Evolutionary conservation across 768 basidiomycete species (phyloP).

Genomic region (Boletus subparvulus): DNA sequence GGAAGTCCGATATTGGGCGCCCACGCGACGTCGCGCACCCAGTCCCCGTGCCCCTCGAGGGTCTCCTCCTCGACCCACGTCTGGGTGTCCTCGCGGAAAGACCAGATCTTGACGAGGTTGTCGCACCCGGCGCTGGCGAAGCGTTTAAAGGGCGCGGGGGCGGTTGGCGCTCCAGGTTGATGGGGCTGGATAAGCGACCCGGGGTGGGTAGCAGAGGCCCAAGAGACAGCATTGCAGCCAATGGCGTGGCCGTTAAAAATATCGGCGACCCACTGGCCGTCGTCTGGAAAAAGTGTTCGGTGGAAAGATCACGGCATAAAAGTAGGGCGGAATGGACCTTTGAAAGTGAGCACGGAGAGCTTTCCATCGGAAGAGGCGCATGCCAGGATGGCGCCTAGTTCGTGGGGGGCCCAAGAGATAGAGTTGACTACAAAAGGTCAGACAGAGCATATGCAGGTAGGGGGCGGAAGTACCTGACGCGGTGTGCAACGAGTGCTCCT

Average conservation of each 20-base stretch:
- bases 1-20: conserved; percentile 96
- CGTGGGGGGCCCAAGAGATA: conserved; percentile 98
- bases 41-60: conserved; percentile 91
- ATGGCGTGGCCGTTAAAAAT: conserved; percentile 90
- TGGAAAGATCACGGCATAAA: not conserved
- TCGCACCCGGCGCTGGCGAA: conserved; percentile 97
- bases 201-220: conserved; percentile 90
- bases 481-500: conserved; percentile 80
- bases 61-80: conserved; percentile 90
- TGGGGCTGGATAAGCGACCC: conserved; percentile 80
- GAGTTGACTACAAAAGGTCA: not conserved
- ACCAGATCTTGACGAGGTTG: conserved; percentile 94
- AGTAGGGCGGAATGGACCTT: not conserved
- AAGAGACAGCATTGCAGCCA: conserved; percentile 95
- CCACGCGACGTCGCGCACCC: conserved; percentile 99
- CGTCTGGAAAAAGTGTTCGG: conserved; percentile 27
- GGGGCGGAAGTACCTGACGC: not conserved
- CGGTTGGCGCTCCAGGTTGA: conserved; percentile 37
- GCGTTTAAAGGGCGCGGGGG: conserved; percentile 71
- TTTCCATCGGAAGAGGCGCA: conserved; percentile 98
- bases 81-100: conserved; percentile 81
- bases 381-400: conserved; percentile 93
- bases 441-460: not conserved
- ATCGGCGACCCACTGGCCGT: not conserved
- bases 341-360: conserved; percentile 51